Conservation (phyloP, 2,329 filamentous ascomycete genomes). For the Mariannaea elegans region DNA sequence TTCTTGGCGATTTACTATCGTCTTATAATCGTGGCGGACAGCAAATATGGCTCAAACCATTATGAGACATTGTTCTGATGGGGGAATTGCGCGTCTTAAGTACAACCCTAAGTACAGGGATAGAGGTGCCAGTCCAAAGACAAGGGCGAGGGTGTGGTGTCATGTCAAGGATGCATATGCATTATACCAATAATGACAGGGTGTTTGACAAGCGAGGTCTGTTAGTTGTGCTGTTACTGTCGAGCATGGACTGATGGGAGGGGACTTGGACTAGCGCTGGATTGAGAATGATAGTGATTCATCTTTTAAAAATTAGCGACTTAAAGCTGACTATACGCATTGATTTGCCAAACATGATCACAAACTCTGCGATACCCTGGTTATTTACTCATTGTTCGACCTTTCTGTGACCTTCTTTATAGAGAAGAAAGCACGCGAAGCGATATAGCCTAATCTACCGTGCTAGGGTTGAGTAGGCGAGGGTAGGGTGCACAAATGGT, state of each 20-base stretch:
- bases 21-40: not conserved
- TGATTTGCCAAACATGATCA: too few relatives aligned
- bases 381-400: too few relatives aligned
- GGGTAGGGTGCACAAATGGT: too few relatives aligned
- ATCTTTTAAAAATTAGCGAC: too few relatives aligned
- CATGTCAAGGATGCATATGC: not conserved
- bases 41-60: not conserved
- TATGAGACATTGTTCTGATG: not conserved
- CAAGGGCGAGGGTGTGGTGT: not conserved
- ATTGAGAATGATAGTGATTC: too few relatives aligned
- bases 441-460: too few relatives aligned
- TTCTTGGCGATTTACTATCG: not conserved
- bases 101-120: not conserved
- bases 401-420: too few relatives aligned
- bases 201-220: not conserved
- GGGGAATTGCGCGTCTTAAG: not conserved
- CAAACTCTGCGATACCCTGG: too few relatives aligned
- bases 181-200: not conserved
- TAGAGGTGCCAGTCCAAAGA: not conserved
- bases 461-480: too few relatives aligned
- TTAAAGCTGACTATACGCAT: too few relatives aligned
- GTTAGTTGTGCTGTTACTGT: not conserved
- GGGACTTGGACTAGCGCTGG: too few relatives aligned
- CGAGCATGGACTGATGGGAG: slow-evolving; percentile 1
- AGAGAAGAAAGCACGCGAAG: too few relatives aligned